Evolutionary conservation across 176 grass and related monocot genomes (phyloP).

Genomic region (bread wheat (Triticum aestivum)): DNA sequence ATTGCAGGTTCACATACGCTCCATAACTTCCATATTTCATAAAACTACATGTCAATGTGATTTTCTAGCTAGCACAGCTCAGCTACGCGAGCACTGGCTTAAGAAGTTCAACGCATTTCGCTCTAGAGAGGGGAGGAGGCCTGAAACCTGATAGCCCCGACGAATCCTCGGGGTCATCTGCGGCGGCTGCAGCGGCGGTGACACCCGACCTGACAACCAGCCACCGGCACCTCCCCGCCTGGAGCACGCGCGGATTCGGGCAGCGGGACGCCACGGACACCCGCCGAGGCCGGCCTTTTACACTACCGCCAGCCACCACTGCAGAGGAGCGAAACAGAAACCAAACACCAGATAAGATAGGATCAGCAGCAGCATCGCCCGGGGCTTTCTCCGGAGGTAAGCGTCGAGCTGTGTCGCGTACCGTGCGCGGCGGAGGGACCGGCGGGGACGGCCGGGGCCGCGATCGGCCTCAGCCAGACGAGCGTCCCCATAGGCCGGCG

Average conservation of each 20-base stretch:
- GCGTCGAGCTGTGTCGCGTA: background rate
- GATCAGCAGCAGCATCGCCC: background rate
- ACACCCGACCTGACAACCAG: background rate
- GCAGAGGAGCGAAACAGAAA: background rate
- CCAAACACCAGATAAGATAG: background rate
- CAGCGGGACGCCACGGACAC: background rate
- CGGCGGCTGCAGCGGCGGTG: background rate
- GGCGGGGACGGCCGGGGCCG: background rate
- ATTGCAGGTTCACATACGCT: background rate
- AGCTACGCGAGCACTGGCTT: background rate
- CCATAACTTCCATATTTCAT: background rate
- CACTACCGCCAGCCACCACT: background rate
- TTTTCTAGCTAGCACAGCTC: background rate
- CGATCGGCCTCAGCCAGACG: slow-evolving; percentile 9
- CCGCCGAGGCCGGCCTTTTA: background rate
- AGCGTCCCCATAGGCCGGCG: background rate
- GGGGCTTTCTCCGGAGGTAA: background rate
- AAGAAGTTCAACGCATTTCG: background rate
- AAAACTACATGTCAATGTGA: background rate
- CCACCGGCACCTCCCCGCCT: slow-evolving; percentile 18
- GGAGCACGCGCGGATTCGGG: slow-evolving; percentile 4
- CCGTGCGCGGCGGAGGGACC: slow-evolving; percentile 20
- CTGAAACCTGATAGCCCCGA: slow-evolving; percentile 28
- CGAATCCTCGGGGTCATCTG: background rate
- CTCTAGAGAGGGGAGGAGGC: background rate